Percentiles rank a stretch among this genome's conserved stretches.
Evolutionary conservation across 202 grass and related monocot species (phyloP).

Genomic region (Setaria viridis): DNA sequence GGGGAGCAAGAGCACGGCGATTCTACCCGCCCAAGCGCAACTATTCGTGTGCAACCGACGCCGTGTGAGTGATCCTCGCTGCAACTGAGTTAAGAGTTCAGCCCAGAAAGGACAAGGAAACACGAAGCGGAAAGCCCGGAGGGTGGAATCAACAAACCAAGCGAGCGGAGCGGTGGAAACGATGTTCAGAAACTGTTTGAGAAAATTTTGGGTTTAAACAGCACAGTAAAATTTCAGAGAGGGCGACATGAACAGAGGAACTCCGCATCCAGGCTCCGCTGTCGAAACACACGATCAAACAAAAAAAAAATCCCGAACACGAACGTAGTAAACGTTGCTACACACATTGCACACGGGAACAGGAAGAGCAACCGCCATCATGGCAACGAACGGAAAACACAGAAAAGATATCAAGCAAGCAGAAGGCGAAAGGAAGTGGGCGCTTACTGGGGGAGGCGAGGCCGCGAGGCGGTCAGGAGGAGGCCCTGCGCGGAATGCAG

Average conservation of each 20-base stretch:
- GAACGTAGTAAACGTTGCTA: background rate
- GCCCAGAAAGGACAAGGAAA: conserved; percentile 52
- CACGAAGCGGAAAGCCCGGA: conserved; percentile 47
- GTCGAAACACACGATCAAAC: background rate
- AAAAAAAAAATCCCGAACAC: background rate
- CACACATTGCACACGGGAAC: conserved; percentile 13
- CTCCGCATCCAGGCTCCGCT: background rate
- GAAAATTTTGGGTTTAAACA: conserved; percentile 10
- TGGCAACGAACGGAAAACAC: conserved; percentile 25
- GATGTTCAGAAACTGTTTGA: conserved; percentile 2
- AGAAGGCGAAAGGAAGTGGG: background rate
- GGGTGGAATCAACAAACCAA: background rate
- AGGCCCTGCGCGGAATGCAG: conserved; percentile 44
- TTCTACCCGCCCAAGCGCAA: conserved; percentile 16
- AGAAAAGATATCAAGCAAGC: background rate
- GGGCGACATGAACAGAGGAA: conserved; percentile 9
- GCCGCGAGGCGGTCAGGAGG: background rate
- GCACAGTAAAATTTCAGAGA: conserved; percentile 46
- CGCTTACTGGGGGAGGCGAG: conserved; percentile 45
- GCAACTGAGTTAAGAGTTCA: conserved; percentile 12
- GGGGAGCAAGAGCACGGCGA: background rate
- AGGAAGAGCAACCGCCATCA: background rate
- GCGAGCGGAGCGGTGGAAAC: background rate
- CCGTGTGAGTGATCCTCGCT: conserved; percentile 41
- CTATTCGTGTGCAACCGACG: conserved; percentile 24